A percentile compares a stretch with the other conserved stretches of the same genome.
Evolutionary conservation across 2,329 filamentous ascomycete species (phyloP).

Genomic region (Podosphaera fusca): DNA sequence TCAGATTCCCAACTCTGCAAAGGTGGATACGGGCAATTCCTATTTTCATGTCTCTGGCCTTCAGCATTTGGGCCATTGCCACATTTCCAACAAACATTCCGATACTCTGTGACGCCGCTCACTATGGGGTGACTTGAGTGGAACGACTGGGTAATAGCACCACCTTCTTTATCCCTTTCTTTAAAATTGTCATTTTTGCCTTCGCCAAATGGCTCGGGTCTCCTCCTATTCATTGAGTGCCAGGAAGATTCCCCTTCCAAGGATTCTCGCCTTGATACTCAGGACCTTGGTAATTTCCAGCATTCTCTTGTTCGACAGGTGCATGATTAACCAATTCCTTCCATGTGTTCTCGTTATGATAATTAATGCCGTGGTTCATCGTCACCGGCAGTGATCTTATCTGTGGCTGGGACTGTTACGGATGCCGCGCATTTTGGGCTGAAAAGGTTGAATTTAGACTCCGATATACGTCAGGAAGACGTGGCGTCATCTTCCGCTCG

Average conservation of each 20-base stretch:
- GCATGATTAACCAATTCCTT: neutral
- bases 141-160: too few relatives aligned
- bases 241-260: neutral
- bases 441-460: neutral
- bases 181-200: neutral
- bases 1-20: neutral
- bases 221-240: neutral
- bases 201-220: neutral
- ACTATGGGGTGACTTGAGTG: too few relatives aligned
- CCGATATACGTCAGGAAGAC: neutral
- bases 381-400: neutral
- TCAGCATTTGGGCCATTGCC: neutral
- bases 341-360: neutral
- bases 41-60: neutral
- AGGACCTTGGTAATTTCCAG: neutral
- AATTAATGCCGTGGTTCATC: neutral
- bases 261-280: neutral
- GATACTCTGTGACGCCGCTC: too few relatives aligned
- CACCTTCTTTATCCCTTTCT: too few relatives aligned
- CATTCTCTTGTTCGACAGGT: neutral
- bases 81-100: neutral
- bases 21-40: neutral
- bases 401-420: too few relatives aligned
- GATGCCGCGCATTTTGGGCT: too few relatives aligned
- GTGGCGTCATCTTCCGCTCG: neutral